Evolutionary conservation across 176 grass and related monocot species (phyloP), one percentile per base, ranked within the genome.

Genomic region (Ampelocalamus luodianensis): DNA sequence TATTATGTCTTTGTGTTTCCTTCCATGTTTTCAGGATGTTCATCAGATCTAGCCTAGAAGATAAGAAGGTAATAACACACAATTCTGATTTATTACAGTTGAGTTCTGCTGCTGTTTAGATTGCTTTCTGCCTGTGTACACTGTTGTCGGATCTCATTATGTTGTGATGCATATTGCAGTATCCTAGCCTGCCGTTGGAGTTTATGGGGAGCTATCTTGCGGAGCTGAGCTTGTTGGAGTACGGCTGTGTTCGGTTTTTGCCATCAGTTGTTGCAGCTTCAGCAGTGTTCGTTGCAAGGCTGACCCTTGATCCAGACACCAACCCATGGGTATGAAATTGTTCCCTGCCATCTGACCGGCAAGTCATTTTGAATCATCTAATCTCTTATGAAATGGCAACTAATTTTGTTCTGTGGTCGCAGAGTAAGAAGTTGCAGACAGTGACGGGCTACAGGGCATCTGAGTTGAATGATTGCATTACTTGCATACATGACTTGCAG

Each of bases 201-300:
- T 96, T 87, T 61, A 77, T 96, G 55, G 90, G 85, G 1, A 90
- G 84, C 83, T 99, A 94, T 65, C 93, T 96, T 51, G 38, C 88
- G 16, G 97, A 99, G 71, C 76, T 99, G 79, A 96, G 92, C 82
- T 72, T 99, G 59, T 24, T 99, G 77, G 93, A 99, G 49, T 99
- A 94, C 10, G 71, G 75, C 2, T 91, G 90, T 76, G 51, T 96
- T 60, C 82, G 78, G 74, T 94, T 96, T 81, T 86, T 99, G 85
- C 93, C 97, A 14, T 99, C 92, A 23, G 78, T 92, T 71, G 59
- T 94, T 88, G 93, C 91, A 59, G 97, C 97, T 34, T 94, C 97
- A 0, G 85, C 72, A 13, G 86, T 96, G 76, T 96, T 96, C 60
- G 36, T 94, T 79, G 90, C 93, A 61, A 92, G 90, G 64, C 91